A percentile compares a stretch with the other conserved stretches of the same genome.
These are phyloP conservation scores for Pseudonitzschia pungens DNA, from an alignment of 108 stramenopile genomes.

Conservation along the genomic window DNA sequence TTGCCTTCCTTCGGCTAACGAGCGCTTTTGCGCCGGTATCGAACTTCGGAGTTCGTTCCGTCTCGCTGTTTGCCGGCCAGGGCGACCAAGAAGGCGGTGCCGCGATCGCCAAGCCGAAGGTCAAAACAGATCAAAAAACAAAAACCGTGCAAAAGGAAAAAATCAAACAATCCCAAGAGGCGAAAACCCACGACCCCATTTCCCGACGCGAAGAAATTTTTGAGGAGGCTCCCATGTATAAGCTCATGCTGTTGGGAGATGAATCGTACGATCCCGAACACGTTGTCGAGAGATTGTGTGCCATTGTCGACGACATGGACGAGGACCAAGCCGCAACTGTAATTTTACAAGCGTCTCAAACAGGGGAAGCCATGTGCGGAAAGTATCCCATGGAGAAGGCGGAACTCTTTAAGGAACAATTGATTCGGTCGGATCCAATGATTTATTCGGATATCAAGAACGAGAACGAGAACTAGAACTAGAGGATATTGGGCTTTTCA, in stretches of 20 bases:
- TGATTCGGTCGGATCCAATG: constrained; percentile 85
- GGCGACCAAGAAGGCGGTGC: constrained; percentile 59
- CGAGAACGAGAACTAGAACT: constrained; percentile 45
- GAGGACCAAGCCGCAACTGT: constrained; percentile 70
- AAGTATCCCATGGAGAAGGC: constrained; percentile 82
- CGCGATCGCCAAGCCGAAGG: constrained; percentile 73
- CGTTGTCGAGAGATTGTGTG: constrained; percentile 74
- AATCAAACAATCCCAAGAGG: constrained; percentile 42
- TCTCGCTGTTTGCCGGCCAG: constrained; percentile 23
- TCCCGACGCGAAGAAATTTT: constrained; percentile 63
- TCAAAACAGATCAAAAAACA: constrained; percentile 47
- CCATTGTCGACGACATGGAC: constrained; percentile 75
- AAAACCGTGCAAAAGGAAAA: constrained; percentile 63
- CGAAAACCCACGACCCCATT: constrained; percentile 54
- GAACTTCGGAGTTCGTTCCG: constrained; percentile 16
- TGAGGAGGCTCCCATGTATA: constrained; percentile 91
- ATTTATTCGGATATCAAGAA: constrained; percentile 81
- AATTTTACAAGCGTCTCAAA: constrained; percentile 59
- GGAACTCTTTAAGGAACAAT: constrained; percentile 83
- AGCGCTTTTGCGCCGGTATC: constrained; percentile 11
- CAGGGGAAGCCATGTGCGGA: constrained; percentile 71
- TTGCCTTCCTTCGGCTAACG: constrained; percentile 29
- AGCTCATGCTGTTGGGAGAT: constrained; percentile 84
- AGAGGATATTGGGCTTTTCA: no score
- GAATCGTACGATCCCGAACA: constrained; percentile 85